A percentile compares a stretch with the other conserved stretches of the same genome.
phyloP scores from a whole-genome alignment of 1,284 basidiomycete genomes.

The Ganoderma meredithae region DNA sequence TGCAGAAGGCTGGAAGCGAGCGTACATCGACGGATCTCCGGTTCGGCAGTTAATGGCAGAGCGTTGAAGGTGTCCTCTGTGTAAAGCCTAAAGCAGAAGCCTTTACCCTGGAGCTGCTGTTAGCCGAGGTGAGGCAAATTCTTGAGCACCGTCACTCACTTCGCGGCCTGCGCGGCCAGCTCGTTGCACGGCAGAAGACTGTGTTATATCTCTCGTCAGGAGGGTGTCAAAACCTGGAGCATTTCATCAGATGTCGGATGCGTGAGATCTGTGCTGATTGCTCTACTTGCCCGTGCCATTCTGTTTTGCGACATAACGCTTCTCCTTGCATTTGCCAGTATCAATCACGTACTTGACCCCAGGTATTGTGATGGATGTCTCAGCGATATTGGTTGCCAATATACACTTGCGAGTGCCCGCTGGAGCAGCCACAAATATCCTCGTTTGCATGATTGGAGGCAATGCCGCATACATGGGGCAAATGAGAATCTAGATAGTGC shows the following conservation, averaged over 20 bases:
- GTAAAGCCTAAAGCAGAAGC: conserved; percentile 89
- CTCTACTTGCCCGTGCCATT: conserved; percentile 65
- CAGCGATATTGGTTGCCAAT: conserved; percentile 96
- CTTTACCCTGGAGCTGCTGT: conserved; percentile 60
- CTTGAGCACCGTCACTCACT: conserved; percentile 44
- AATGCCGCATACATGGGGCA: conserved; percentile 89
- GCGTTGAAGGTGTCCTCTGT: conserved; percentile 79
- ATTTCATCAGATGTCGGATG: too few relatives aligned
- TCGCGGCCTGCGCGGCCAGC: conserved; percentile 94
- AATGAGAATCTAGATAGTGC: conserved; percentile 61
- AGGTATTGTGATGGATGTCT: conserved; percentile 97
- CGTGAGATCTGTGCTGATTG: neutral
- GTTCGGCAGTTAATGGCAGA: conserved; percentile 75
- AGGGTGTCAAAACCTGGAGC: conserved; percentile 88
- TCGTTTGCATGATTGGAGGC: conserved; percentile 78
- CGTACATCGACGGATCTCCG: conserved; percentile 90
- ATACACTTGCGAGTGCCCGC: conserved; percentile 87
- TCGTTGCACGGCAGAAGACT: conserved; percentile 87
- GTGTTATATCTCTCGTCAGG: conserved; percentile 84
- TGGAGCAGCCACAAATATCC: conserved; percentile 80
- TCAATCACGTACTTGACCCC: conserved; percentile 97
- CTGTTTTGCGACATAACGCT: conserved; percentile 78
- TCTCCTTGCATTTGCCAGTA: conserved; percentile 95
- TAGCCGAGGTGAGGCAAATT: neutral
- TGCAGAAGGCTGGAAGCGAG: conserved; percentile 85